Conservation (phyloP, 2,329 filamentous ascomycete genomes). For the Curvularia sp. region DNA sequence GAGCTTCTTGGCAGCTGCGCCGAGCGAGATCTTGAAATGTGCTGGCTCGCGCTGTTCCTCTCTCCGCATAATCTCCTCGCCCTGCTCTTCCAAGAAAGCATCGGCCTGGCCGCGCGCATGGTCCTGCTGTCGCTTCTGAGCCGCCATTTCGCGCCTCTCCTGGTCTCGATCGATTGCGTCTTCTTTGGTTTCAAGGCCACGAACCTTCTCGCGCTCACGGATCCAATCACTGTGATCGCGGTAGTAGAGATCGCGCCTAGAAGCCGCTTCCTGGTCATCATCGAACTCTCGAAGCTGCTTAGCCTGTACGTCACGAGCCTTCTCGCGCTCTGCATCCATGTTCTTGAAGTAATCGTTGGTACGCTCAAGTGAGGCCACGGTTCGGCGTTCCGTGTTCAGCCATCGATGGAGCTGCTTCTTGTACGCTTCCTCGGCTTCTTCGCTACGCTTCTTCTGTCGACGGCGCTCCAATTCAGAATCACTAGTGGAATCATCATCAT, state of each 20-base stretch:
- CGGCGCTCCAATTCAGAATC: constrained; percentile 84
- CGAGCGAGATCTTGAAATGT: constrained; percentile 87
- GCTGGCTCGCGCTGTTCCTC: constrained; percentile 65
- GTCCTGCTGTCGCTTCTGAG: constrained; percentile 74
- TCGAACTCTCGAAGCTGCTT: constrained; percentile 83
- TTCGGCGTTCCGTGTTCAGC: constrained; percentile 85
- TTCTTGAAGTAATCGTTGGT: constrained; percentile 82
- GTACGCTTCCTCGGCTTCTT: constrained; percentile 81
- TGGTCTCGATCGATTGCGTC: constrained; percentile 84
- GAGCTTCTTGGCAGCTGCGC: constrained; percentile 79
- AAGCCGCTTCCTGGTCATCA: constrained; percentile 80
- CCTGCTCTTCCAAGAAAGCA: constrained; percentile 86
- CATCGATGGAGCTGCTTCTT: constrained; percentile 87
- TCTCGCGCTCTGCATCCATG: constrained; percentile 70
- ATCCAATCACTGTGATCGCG: constrained; percentile 84
- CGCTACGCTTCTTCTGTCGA: constrained; percentile 72
- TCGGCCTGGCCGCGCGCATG: constrained; percentile 85
- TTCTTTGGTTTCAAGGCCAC: constrained; percentile 73
- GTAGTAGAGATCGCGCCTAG: constrained; percentile 83
- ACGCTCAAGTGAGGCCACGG: constrained; percentile 83
- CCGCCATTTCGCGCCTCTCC: constrained; percentile 77
- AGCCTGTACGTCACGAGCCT: constrained; percentile 71
- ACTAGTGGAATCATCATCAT: constrained; percentile 85
- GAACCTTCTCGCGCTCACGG: constrained; percentile 76
- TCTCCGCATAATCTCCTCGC: constrained; percentile 69